Base-by-base conservation (phyloP, 2,329 filamentous ascomycete genomes). In the Cytospora piceicola region DNA sequence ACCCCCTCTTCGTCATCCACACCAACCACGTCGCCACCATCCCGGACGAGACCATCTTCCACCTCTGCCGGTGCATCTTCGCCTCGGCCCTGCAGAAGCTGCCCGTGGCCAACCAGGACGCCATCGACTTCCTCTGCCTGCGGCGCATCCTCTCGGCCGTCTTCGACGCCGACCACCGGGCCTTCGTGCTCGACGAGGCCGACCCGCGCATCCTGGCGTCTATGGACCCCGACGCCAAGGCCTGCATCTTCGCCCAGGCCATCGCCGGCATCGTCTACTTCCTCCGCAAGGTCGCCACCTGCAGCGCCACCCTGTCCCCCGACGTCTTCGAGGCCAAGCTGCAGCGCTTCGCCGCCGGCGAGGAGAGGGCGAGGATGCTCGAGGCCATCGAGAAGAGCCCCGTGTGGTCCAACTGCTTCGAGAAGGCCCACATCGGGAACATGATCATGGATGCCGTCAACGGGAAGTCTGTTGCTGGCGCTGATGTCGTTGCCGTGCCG, bases 191-290 rank as follows among this genome's bases (percentile, higher is more conserved):
- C 14, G 71, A 74, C 27, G 67, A 73, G 36, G 69, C 70, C 8
- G 58, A 60, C 58, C 66, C 39, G 29, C 67, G 67, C n/a, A 72
- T 75, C 58, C 68, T 73, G 17, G 70, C 72, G 32, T 68, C 69
- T 9, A 72, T 79, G 46, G 72, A 75, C 62, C 72, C 74, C 49
- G 70, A 74, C 53, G 73, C 74, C 58, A 77, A 73, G 67, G 73
- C 73, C 4, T 72, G 71, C 27, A 69, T 79, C 46, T 75, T 77
- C 46, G 71, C 75, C 20, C 73, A 78, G 66, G 77, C 76, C 60
- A 70, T 78, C 30, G 73, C 75, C 0, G 77, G 75, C 46, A 72
- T 76, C 55, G 72, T 77, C 15, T 59, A 73, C 64, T 57, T 79
- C 53, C 74, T 75, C 59, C 68, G 67, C 32, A 69, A 67, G 7